phyloP scores from a whole-genome alignment of 202 grass and related monocot species.

The Carex arenaria region DNA sequence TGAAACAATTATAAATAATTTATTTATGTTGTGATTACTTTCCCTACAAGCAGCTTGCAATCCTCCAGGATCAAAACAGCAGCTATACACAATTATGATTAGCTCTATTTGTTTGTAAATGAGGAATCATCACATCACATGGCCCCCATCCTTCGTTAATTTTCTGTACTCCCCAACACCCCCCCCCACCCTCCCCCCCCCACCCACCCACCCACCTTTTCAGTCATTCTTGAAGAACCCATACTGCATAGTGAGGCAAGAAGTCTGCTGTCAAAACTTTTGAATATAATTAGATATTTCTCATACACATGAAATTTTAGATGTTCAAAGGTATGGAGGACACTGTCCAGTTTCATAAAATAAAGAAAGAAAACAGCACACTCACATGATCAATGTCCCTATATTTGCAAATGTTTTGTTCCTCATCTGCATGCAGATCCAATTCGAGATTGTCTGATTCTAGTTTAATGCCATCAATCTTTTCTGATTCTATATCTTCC shows the following conservation, averaged over 20 bases:
- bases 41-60: background rate
- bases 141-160: background rate
- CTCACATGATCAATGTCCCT: constrained; percentile 72
- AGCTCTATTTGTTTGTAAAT: background rate
- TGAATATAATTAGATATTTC: background rate
- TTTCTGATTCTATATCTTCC: constrained; percentile 35
- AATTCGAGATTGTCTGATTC: constrained; percentile 31
- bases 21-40: background rate
- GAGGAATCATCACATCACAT: background rate
- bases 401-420: constrained; percentile 38
- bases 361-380: constrained; percentile 32
- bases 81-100: background rate
- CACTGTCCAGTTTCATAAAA: background rate
- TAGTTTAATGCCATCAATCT: constrained; percentile 33
- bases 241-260: background rate
- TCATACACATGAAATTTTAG: background rate
- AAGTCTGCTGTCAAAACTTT: background rate
- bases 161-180: background rate
- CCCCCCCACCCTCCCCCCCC: background rate
- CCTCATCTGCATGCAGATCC: constrained; percentile 35
- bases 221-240: background rate
- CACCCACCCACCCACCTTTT: no score
- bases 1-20: background rate
- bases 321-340: background rate
- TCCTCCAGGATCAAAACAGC: background rate